Conservation (phyloP, 1,284 basidiomycete species). For the Xerocomus amazonicus region DNA sequence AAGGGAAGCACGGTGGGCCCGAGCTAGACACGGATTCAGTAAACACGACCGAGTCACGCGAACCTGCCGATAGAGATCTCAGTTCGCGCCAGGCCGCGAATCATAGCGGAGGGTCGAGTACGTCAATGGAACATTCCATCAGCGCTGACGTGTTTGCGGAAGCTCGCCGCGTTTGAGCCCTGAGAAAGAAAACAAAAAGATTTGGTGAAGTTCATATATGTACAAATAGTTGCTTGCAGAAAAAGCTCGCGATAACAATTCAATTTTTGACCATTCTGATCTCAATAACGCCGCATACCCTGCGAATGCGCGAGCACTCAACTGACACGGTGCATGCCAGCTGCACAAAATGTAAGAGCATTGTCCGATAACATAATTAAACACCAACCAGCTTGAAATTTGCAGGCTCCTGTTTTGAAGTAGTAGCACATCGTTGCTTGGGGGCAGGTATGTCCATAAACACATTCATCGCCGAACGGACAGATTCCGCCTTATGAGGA, state of each 20-base stretch:
- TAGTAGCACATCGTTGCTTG: slow-evolving; percentile 46
- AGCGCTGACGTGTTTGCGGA: slow-evolving; percentile 32
- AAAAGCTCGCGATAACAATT: slow-evolving; percentile 15
- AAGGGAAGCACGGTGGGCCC: slow-evolving; percentile 29
- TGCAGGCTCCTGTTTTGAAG: slow-evolving; percentile 52
- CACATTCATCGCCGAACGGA: slow-evolving; percentile 54
- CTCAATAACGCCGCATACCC: slow-evolving; percentile 13
- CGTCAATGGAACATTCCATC: slow-evolving; percentile 36
- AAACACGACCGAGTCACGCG: slow-evolving; percentile 25
- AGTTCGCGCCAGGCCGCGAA: slow-evolving; percentile 30
- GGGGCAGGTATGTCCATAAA: slow-evolving; percentile 59
- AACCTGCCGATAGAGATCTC: slow-evolving; percentile 23
- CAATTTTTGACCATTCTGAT: slow-evolving; percentile 8
- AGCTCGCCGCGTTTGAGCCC: slow-evolving; percentile 23
- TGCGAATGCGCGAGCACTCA: slow-evolving; percentile 8
- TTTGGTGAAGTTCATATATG: slow-evolving; percentile 34
- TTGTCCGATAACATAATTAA: slow-evolving; percentile 14
- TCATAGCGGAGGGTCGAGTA: slow-evolving; percentile 23
- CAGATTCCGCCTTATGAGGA: slow-evolving; percentile 46
- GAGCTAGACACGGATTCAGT: slow-evolving; percentile 23
- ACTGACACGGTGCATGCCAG: slow-evolving; percentile 32
- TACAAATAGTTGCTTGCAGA: slow-evolving; percentile 27
- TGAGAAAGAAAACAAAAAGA: slow-evolving; percentile 23
- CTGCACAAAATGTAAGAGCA: slow-evolving; percentile 26
- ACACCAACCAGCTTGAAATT: slow-evolving; percentile 52